Evolutionary conservation across 2,329 filamentous ascomycete genomes (phyloP), one percentile per base, ranked within the genome.

Genomic region (Cladosporium sphaerospermum): DNA sequence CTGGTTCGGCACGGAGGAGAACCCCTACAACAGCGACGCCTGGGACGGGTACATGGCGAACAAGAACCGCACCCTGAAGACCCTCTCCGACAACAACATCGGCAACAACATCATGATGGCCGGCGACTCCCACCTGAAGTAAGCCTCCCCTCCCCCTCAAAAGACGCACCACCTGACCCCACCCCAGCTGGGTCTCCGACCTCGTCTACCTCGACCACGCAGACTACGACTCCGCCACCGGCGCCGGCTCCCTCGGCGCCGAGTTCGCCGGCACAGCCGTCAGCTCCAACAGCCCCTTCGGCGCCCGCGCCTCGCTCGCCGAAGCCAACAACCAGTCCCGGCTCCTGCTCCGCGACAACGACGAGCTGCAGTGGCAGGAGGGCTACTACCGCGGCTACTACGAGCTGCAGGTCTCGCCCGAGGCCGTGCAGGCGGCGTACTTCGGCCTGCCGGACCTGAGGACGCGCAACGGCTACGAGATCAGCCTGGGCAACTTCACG

Each of bases 321-420:
- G 64, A 68, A 0, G 78, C 79, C 3, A 76, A 82, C 54, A 68
- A 71, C 41, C 64, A 70, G 47, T 73, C 75, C 2, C 59, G 70
- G 58, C 62, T 61, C 52, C 67, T 78, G 36, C 49, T 62, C 57
- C 63, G 61, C 32, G 69, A 74, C 18, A 88, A 86, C 65, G 68
- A 71, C 1, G 82, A 85, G 65, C 70, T 89, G 49, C 81, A 85
- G 63, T 89, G 85, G 85, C 79, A 83, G 59, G 85, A 88, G 53
- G 68, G 52, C 28, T 88, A 84, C 63, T 88, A 87, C 66, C 76
- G 85, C 11, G 85, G 85, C 1, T 89, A 89, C 69, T 87, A 82
- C 58, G 78, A 85, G 61, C 70, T 88, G 42, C 74, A 77, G 44
- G 72, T 86, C 54, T 75, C 71, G 9, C 71, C 77, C 9, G 72